Evolutionary conservation across 495 filamentous ascomycete species (phyloP).

Genomic region (Aspergillus steynii): DNA sequence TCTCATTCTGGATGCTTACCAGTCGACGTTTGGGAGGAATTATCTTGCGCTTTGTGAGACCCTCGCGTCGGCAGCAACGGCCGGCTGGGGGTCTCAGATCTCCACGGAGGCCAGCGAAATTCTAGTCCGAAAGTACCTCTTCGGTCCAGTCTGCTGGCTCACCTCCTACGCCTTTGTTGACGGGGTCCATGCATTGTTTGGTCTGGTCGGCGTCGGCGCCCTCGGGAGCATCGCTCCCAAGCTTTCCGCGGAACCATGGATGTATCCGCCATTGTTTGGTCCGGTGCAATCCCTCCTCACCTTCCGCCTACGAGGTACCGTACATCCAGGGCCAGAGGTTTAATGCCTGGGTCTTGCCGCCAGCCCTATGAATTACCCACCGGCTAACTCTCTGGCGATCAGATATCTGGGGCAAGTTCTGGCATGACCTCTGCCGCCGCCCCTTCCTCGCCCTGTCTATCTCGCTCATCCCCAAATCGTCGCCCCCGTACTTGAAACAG

Average conservation of each 20-base stretch:
- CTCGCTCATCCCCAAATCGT: neutral
- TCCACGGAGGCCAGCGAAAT: conserved; percentile 10
- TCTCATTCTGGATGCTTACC: conserved; percentile 16
- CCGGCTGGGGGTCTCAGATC: neutral
- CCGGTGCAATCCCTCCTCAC: conserved; percentile 15
- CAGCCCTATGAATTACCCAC: neutral
- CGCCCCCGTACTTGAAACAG: neutral
- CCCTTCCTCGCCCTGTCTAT: conserved; percentile 14
- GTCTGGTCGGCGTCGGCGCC: conserved; percentile 10
- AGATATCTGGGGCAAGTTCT: conserved; percentile 27
- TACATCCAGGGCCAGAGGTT: neutral
- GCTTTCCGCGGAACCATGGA: conserved; percentile 20
- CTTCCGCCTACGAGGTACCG: conserved; percentile 15
- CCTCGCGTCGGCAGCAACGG: conserved; percentile 3
- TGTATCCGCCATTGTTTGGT: conserved; percentile 22
- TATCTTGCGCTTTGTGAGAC: conserved; percentile 10
- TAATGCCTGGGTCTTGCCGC: too few species aligned
- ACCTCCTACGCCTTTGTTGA: conserved; percentile 21
- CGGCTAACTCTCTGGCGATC: neutral
- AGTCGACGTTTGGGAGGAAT: conserved; percentile 11
- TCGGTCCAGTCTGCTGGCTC: conserved; percentile 19
- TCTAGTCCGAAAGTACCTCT: conserved; percentile 9
- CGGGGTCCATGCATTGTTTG: conserved; percentile 14
- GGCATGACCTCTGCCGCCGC: conserved; percentile 24
- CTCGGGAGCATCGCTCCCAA: conserved; percentile 8